Base-by-base conservation (phyloP, 768 basidiomycete genomes). In the Boletus vermiculosoides region DNA sequence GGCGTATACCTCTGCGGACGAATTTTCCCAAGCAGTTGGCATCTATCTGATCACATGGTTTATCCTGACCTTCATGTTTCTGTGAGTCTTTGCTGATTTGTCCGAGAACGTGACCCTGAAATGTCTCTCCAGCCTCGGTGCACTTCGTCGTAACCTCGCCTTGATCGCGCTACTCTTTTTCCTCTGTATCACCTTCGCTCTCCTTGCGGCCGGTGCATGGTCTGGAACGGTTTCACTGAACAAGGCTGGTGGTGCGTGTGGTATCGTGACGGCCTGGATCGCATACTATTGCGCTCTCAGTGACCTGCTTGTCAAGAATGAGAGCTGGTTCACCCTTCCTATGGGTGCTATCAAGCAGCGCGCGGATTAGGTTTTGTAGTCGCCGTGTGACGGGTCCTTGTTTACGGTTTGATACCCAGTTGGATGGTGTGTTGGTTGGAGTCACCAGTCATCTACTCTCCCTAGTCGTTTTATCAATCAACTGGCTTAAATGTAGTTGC, bases 21-120 rank as follows among this genome's bases (percentile, higher is more conserved):
- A 85, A 63, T 66, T 87, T 13, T 47, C 63, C 7, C 78, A 80
- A 47, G 91, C 88, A 0, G 63, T 94, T 13, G 90, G 87, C 3
- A 86, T 93, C 56, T 93, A 82, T 74, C 77, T 93, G 25, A 76
- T 83, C 45, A 76, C 83, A 18, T 94, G 92, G 92, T 82, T 81
- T 64, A 71, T 90, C 57, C 74, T 92, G 33, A 90, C 91, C 0
- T 79, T 83, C 71, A 71, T 90, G 65, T 76, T 91, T 61, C 57
- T 85, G 90, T 91, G 53, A 63, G 84, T 59, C 8, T 12, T 15
- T 20, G 1, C 12, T 9, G 11, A 5, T 41, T 5, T 4, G 8
- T 23, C 9, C 2, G 12, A n/a, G n/a, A 2, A 25, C 0, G 10
- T 13, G 4, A 3, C 31, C 1, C 40, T 66, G 9, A 69, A 30